Percentiles rank a stretch among this genome's conserved stretches.
Evolutionary conservation across 2,329 filamentous ascomycete genomes (phyloP).

Genomic region (Pyricularia sp.): DNA sequence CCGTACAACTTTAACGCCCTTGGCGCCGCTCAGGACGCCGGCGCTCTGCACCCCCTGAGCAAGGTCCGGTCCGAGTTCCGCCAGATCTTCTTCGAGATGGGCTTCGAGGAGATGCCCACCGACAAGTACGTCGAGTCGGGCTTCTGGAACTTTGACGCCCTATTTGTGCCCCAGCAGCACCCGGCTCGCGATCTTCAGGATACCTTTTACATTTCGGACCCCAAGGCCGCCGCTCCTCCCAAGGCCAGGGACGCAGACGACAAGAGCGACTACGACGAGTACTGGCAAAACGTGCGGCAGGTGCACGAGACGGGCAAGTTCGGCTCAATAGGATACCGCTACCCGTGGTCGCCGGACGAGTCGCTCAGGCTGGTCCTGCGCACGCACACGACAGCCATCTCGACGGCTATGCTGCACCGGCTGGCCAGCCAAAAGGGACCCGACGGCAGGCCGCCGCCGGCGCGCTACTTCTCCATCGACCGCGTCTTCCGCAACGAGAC

Average conservation of each 20-base stretch:
- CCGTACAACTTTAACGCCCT: conserved; percentile 42
- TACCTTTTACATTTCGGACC: conserved; percentile 92
- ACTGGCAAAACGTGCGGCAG: conserved; percentile 76
- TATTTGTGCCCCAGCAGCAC: conserved; percentile 96
- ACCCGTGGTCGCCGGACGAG: conserved; percentile 84
- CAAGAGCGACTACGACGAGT: conserved; percentile 61
- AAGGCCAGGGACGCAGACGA: conserved; percentile 21
- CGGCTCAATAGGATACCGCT: conserved; percentile 91
- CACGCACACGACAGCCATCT: conserved; percentile 91
- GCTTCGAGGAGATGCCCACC: conserved; percentile 96
- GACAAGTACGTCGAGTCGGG: conserved; percentile 88
- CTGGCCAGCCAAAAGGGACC: conserved; percentile 66
- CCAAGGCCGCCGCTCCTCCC: conserved; percentile 55
- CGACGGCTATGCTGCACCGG: conserved; percentile 80
- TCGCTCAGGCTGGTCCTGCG: conserved; percentile 77
- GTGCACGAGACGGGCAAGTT: conserved; percentile 89
- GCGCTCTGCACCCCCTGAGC: conserved; percentile 60
- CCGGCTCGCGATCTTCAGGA: conserved; percentile 95
- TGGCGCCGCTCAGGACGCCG: conserved; percentile 47
- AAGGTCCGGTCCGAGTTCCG: conserved; percentile 94
- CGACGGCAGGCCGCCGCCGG: conserved; percentile 48
- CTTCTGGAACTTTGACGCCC: conserved; percentile 98
- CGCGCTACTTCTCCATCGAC: conserved; percentile 98
- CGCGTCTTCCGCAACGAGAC: conserved; percentile 96
- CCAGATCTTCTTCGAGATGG: conserved; percentile 98